Base-by-base conservation (phyloP, 1,284 basidiomycete species). In the Puccinia hordei region DNA sequence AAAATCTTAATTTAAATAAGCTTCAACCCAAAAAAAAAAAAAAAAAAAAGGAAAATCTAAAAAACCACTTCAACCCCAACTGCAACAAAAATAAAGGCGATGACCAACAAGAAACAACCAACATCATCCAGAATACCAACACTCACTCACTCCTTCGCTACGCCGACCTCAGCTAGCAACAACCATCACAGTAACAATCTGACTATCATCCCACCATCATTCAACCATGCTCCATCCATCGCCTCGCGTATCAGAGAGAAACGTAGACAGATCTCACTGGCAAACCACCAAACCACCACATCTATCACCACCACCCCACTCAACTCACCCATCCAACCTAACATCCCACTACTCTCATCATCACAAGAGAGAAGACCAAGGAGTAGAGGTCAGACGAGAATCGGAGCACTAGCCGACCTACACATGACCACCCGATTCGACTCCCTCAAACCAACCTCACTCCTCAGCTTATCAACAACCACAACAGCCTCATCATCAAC, bases 351-450 rank as follows among this genome's bases (percentile, higher is more conserved):
- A 9, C 61, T 17, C 19, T 8, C 61, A 46, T 27, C 9, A 13
- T 71, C 68, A 15, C 63, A 44, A 6, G 63, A 66, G 33, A 44
- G 63, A 9, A 66, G 41, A 66, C 63, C 63, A 1, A 41, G 73
- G 27, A 61, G 55, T 65, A 65, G 74, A 27, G 63, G 74, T 22
- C 44, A 53, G 24, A 66, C 74, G 9, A 33, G 74, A 24, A 66
- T 77, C 59, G 57, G 24, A 49, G 27, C 19, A 51, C 53, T 68
- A 9, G 10, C 61, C 27, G 63, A 77, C 65, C 35, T 77, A 22
- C 61, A n/a, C 53, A 49, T 55, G 38, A 77, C 46, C 35, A 66
- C 27, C n/a, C 53, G 76, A 78, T 78, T 71, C 66, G 65, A 78
- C 30, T 9, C 63, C 22, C 30, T 78, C 38, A 69, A 61, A 30